Conservation (phyloP, 83 land plant genomes). For the Isoetes engelmannii region DNA sequence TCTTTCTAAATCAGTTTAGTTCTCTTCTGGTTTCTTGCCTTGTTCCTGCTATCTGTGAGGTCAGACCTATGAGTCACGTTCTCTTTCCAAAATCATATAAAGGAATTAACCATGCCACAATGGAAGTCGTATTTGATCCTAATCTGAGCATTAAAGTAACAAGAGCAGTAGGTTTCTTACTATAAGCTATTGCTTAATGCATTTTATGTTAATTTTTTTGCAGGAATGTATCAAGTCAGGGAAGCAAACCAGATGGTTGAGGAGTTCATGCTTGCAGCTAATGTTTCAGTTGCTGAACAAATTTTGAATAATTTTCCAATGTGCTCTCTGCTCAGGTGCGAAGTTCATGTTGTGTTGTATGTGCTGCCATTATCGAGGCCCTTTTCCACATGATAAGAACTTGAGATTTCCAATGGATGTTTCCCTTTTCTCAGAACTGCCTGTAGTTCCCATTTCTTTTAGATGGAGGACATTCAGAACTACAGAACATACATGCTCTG, state of each 20-base stretch:
- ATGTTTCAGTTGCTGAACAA: conserved; percentile 90
- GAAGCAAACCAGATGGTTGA: conserved; percentile 99
- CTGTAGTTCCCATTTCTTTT: too few species aligned
- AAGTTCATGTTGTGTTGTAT: background rate
- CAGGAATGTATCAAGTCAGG: conserved; percentile 98
- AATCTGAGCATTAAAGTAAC: background rate
- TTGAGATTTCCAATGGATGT: too few species aligned
- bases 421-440: too few species aligned
- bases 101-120: too few species aligned
- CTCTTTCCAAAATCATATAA: background rate
- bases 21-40: background rate
- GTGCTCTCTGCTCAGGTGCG: conserved; percentile 78
- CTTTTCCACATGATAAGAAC: background rate
- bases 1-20: background rate
- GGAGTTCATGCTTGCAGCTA: conserved; percentile 99
- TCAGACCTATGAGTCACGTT: background rate
- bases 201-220: conserved; percentile 9
- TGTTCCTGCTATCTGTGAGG: background rate
- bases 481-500: too few species aligned
- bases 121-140: background rate
- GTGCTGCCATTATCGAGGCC: too few species aligned
- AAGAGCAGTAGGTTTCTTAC: background rate
- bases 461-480: too few species aligned
- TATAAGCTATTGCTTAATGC: background rate
- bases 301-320: conserved; percentile 71